These are phyloP conservation scores for Podospora australis DNA, from an alignment of 495 filamentous ascomycete genomes.

Conservation along the genomic window DNA sequence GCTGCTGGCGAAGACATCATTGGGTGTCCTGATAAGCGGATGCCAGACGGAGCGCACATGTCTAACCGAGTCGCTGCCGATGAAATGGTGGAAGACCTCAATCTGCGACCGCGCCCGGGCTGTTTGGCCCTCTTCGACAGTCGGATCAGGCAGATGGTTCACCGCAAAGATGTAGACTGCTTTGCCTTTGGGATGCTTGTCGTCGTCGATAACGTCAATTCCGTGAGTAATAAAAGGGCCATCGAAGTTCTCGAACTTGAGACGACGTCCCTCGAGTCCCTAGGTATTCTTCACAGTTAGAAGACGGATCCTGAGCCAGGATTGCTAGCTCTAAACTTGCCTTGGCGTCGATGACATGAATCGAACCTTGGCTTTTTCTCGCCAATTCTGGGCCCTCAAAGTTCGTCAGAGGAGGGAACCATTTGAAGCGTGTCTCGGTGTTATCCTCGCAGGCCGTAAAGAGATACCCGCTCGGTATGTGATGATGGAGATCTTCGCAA, in stretches of 20 bases:
- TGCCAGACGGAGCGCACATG: constrained; percentile 42
- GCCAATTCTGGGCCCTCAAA: constrained; percentile 30
- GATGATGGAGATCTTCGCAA: constrained; percentile 57
- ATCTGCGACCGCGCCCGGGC: constrained; percentile 39
- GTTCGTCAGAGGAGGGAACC: constrained; percentile 49
- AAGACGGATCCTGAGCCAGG: not conserved
- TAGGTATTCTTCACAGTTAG: not conserved
- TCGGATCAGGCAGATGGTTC: constrained; percentile 45
- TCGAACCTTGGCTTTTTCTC: constrained; percentile 33
- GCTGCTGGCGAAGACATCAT: constrained; percentile 49
- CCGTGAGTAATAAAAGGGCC: constrained; percentile 55
- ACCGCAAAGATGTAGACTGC: constrained; percentile 57
- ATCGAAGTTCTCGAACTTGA: constrained; percentile 46
- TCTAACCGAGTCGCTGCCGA: constrained; percentile 25
- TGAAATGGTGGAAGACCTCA: constrained; percentile 52
- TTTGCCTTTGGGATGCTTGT: constrained; percentile 29
- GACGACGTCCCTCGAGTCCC: constrained; percentile 47
- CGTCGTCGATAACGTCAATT: constrained; percentile 50
- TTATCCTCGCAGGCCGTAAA: constrained; percentile 54
- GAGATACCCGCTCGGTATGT: constrained; percentile 40
- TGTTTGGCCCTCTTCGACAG: constrained; percentile 6
- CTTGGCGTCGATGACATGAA: constrained; percentile 51
- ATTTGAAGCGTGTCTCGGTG: constrained; percentile 38
- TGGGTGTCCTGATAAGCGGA: constrained; percentile 50
- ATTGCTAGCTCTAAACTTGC: constrained; percentile 17